These are phyloP conservation scores for Powellomyces hirtus DNA, from an alignment of 192 early-diverging fungal genomes.

Conservation along the genomic window DNA sequence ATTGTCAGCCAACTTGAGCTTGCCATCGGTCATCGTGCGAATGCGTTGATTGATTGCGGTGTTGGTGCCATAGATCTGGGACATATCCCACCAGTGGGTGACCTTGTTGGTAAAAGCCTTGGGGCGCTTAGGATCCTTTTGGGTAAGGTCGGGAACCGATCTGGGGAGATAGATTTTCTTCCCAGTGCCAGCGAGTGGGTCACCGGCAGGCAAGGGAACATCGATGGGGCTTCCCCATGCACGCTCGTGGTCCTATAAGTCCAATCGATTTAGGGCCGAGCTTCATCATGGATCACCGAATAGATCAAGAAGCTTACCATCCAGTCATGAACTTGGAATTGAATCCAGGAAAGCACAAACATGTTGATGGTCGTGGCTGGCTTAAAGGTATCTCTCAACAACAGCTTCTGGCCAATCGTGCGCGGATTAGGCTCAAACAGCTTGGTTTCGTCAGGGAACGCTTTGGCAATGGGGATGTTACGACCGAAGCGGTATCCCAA, in stretches of 20 bases:
- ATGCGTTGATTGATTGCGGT: neutral
- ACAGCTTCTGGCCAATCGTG: slow-evolving; percentile 8
- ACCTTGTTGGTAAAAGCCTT: slow-evolving; percentile 10
- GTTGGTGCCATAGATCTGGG: slow-evolving; percentile 30
- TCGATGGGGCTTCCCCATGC: no score
- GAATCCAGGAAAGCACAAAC: slow-evolving; percentile 28
- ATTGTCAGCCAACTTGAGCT: slow-evolving; percentile 9
- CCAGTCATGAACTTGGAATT: slow-evolving; percentile 41
- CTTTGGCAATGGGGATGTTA: slow-evolving; percentile 11
- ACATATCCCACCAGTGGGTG: slow-evolving; percentile 37
- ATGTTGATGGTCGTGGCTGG: slow-evolving; percentile 14
- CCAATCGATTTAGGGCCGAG: no score
- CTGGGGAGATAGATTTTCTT: slow-evolving; percentile 1
- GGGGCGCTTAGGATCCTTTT: slow-evolving; percentile 1
- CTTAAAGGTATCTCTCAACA: slow-evolving; percentile 12
- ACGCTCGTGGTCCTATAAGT: no score
- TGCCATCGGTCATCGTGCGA: slow-evolving; percentile 25
- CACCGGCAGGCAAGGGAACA: no score
- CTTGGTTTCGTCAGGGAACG: slow-evolving; percentile 8
- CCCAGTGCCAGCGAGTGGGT: no score
- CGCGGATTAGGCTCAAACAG: slow-evolving; percentile 13
- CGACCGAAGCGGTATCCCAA: slow-evolving; percentile 22
- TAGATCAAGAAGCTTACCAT: slow-evolving; percentile 21
- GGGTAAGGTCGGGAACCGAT: slow-evolving; percentile 13
- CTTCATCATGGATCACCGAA: no score